Base-by-base conservation (phyloP, 768 basidiomycete genomes). In the Aureoboletus auriporus region DNA sequence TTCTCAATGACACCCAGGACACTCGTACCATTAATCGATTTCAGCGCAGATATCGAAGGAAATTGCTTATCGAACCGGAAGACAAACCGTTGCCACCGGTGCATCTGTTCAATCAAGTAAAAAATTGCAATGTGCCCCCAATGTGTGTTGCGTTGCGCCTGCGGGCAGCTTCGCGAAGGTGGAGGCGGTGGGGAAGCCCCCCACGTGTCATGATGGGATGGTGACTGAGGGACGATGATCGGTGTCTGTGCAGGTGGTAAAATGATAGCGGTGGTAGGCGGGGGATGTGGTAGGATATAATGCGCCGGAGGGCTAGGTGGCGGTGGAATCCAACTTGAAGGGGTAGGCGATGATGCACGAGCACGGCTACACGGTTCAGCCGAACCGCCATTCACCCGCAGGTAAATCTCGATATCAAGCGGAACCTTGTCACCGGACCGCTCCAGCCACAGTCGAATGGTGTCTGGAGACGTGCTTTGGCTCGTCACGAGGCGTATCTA, bases 111-210 rank as follows among this genome's bases (percentile, higher is more conserved):
- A 2, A 84, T 81, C 17, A 91, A 67, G 61, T 90, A 91, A 63
- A 76, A 89, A 39, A 90, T 80, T 0, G 83, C 84, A 29, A 91
- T 84, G 54, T 88, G 81, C 0, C 86, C 88, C 88, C 88, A 91
- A 46, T 86, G 83, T 52, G 78, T 74, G 52, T 78, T 83, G 14
- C 74, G 71, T 52, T 75, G 65, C 39, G 71, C 12, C 39, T 68
- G 66, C 2, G 64, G 64, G 6, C 37, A 51, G n/a, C 52, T 59
- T 14, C 66, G 60, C 14, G 57, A 53, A 17, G 68, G 46, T 13
- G 56, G 53, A 2, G 66, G 60, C 0, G 65, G 61, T 17, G 62
- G 55, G 9, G 69, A 59, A 3, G 71, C 62, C 8, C 66, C 59
- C 73, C 75, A 79, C 14, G 63, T 41, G 44, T 75, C 73, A 13